A percentile compares a stretch with the other conserved stretches of the same genome.
Conservation (phyloP, 352 stramenopile genomes). For the Phytophthora vignae region DNA sequence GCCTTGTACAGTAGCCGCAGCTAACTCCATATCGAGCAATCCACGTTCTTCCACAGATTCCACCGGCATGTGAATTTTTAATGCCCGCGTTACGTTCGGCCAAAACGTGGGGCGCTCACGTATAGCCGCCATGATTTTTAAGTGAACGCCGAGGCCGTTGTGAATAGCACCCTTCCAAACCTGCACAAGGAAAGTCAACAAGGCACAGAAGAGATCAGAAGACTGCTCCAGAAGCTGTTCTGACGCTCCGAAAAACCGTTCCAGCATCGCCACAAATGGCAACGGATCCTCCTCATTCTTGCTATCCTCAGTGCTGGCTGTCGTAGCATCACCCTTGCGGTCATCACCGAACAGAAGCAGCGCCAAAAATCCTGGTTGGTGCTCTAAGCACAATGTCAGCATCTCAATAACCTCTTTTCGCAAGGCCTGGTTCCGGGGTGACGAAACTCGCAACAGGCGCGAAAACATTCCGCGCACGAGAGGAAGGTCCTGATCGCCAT, state of each 20-base stretch:
- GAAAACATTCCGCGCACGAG: conserved; percentile 52
- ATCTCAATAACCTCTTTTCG: conserved; percentile 61
- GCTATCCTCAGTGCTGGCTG: conserved; percentile 21
- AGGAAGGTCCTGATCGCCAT: conserved; percentile 48
- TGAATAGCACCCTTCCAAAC: conserved; percentile 61
- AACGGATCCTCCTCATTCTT: conserved; percentile 29
- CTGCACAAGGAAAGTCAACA: conserved; percentile 64
- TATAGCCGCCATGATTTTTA: conserved; percentile 55
- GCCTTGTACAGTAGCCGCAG: conserved; percentile 36
- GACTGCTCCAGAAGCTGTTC: conserved; percentile 65
- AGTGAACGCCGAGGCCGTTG: conserved; percentile 51
- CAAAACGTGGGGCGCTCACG: conserved; percentile 55
- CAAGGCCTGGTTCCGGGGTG: conserved; percentile 28
- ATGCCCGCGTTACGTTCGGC: conserved; percentile 60
- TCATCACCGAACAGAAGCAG: conserved; percentile 53
- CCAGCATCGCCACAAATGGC: conserved; percentile 50
- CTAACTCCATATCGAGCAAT: conserved; percentile 48
- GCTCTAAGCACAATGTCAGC: conserved; percentile 59
- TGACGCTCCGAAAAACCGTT: conserved; percentile 62
- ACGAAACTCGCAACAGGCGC: conserved; percentile 39
- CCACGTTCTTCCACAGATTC: conserved; percentile 47
- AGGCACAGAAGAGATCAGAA: conserved; percentile 64
- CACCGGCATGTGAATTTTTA: conserved; percentile 69
- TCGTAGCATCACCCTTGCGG: conserved; percentile 19
- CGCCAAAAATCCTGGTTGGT: conserved; percentile 71